Evolutionary conservation across 768 basidiomycete genomes (phyloP), one percentile per base, ranked within the genome.

Genomic region (Lyophyllum semitale): DNA sequence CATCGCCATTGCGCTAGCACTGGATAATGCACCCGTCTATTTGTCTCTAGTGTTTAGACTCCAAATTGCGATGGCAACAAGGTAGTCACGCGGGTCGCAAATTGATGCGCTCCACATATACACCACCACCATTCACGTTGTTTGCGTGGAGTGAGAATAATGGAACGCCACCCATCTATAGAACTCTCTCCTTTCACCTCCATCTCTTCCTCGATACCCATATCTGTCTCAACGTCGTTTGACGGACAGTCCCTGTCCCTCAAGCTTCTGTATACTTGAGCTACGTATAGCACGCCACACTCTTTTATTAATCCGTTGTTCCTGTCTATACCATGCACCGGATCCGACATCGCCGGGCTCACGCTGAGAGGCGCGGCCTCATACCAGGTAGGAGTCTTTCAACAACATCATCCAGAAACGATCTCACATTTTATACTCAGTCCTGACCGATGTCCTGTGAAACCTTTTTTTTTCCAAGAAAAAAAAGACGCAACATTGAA

Each of bases 111-210:
- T 57, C 49, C 49, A 38, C 37, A 38, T 3, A n/a, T n/a, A n/a
- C n/a, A n/a, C n/a, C n/a, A 15, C 37, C 37, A 50, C 44, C 20
- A 33, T 48, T 29, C 49, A 44, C 26, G 42, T 50, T 48, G 43
- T 52, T 51, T 27, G n/a, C 51, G 59, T 60, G 55, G 59, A 57
- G 55, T 53, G 59, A 41, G 56, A 58, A 55, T 30, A 51, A 59
- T 49, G 51, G 5, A 45, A 53, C 25, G 27, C 47, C 38, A 23
- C 30, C n/a, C 32, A 26, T 18, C 38, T 48, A 48, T 42, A 41
- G 23, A 15, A 15, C 17, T 29, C 22, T 47, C n/a, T n/a, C 33
- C 17, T 44, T 53, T 17, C 22, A 12, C 18, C 42, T 35, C 13
- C 8, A 18, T 27, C 41, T 35, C 11, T 27, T 27, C 47, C 27